A percentile compares a stretch with the other conserved stretches of the same genome.
phyloP scores from a whole-genome alignment of 2,329 filamentous ascomycete genomes.

The Trichophyton simii region DNA sequence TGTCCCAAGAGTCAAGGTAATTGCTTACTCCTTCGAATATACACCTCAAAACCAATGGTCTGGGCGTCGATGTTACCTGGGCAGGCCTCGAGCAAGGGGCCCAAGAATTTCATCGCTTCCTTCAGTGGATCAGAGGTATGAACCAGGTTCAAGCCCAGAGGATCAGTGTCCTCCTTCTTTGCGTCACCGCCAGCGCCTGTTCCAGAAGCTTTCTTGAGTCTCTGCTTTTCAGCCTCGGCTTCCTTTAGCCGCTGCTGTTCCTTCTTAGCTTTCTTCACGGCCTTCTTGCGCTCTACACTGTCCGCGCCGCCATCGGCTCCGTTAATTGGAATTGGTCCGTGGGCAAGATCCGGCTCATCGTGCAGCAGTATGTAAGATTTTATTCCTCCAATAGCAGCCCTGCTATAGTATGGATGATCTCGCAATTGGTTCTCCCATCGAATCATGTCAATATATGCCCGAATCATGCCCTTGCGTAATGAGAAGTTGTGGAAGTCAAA shows the following conservation, averaged over 20 bases:
- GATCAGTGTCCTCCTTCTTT: slow-evolving; percentile 87
- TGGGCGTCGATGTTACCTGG: slow-evolving; percentile 73
- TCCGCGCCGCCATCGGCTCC: slow-evolving; percentile 41
- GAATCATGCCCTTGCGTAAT: slow-evolving; percentile 87
- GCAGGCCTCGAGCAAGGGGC: slow-evolving; percentile 67
- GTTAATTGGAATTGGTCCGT: slow-evolving; percentile 43
- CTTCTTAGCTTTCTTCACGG: slow-evolving; percentile 78
- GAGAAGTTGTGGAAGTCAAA: slow-evolving; percentile 99
- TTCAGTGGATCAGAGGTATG: slow-evolving; percentile 70
- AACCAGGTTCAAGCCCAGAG: slow-evolving; percentile 65
- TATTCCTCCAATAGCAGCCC: slow-evolving; percentile 69
- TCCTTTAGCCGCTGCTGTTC: slow-evolving; percentile 62
- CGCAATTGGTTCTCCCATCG: slow-evolving; percentile 87
- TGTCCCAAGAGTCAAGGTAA: not conserved
- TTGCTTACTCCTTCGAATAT: slow-evolving; percentile 63
- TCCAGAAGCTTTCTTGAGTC: slow-evolving; percentile 63
- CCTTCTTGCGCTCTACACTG: slow-evolving; percentile 66
- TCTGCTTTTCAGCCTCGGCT: slow-evolving; percentile 69
- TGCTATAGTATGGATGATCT: slow-evolving; percentile 84
- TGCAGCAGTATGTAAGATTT: slow-evolving; percentile 66
- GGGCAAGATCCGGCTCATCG: slow-evolving; percentile 57
- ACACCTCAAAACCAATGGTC: slow-evolving; percentile 78
- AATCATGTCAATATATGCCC: slow-evolving; percentile 91
- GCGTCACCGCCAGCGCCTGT: slow-evolving; percentile 47
- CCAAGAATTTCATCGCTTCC: slow-evolving; percentile 77